Evolutionary conservation across 2,329 filamentous ascomycete species (phyloP).

Genomic region (Laburnicola sp.): DNA sequence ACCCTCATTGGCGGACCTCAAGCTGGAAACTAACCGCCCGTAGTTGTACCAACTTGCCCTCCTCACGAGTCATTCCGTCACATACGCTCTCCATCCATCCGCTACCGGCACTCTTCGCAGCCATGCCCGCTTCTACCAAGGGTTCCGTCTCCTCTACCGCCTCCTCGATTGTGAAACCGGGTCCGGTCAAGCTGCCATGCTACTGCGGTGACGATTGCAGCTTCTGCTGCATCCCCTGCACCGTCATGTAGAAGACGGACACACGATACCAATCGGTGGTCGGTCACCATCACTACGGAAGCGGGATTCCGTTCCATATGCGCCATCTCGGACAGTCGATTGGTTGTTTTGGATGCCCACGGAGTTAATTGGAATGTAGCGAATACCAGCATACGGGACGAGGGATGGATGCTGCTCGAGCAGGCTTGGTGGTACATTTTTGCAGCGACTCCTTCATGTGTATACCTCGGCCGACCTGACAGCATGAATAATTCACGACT

Average conservation of each 20-base stretch:
- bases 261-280: background rate
- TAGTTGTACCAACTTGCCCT: background rate
- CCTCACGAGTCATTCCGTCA: background rate
- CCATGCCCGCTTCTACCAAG: slow-evolving; percentile 40
- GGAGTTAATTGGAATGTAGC: background rate
- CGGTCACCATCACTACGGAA: background rate
- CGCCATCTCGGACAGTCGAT: background rate
- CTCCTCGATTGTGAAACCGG: slow-evolving; percentile 42
- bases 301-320: background rate
- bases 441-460: background rate
- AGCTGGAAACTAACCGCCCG: slow-evolving; percentile 2
- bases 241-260: slow-evolving; percentile 36
- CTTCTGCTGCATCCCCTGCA: slow-evolving; percentile 44
- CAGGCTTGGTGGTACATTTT: background rate
- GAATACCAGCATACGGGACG: too few relatives aligned
- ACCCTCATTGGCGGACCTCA: too few relatives aligned
- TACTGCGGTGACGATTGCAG: slow-evolving; percentile 36
- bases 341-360: background rate
- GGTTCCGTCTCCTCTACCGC: slow-evolving; percentile 36
- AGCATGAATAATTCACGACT: slow-evolving; percentile 5
- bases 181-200: slow-evolving; percentile 35
- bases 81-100: background rate
- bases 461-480: background rate
- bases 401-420: too few relatives aligned
- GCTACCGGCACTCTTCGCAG: background rate